Evolutionary conservation across 805 yeast species (phyloP), one percentile per base, ranked within the genome.

Genomic region (Candida insectorum): DNA sequence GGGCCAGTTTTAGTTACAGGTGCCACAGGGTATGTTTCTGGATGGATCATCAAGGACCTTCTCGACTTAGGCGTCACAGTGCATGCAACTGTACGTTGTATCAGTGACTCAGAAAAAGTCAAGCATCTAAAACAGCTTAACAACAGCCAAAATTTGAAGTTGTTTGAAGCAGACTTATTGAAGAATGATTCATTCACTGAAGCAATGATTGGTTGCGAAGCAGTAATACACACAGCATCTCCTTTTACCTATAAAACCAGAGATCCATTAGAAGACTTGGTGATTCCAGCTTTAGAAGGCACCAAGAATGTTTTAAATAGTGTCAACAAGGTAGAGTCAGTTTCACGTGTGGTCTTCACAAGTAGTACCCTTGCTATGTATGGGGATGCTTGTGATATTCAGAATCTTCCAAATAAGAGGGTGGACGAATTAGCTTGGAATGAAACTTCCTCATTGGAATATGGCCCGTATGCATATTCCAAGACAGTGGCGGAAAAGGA

Each of bases 401-500:
- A n/a, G n/a, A n/a, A n/a, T n/a, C n/a, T n/a, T n/a, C 16, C n/a
- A 16, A 13, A 14, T 13, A n/a, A n/a, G n/a, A n/a, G n/a, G n/a
- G n/a, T n/a, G n/a, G n/a, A n/a, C n/a, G 39, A 35, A 27, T 28
- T 26, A 16, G 53, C 62, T 18, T 75, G 80, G 75, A 76, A 77
- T 38, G 72, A 70, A 26, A 59, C 73, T 20, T 62, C 74, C 10
- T 65, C 66, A 36, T 62, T 67, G 9, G 63, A 65, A 33, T 43
- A 39, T 16, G 65, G 69, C 40, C 55, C 64, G 3, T 77, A 78
- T 52, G 43, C 67, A 33, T 84, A 75, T 4, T 75, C 83, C 10
- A 77, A 77, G 54, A 74, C 69, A 25, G 67, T 71, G 37, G 82
- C 83, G n/a, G 85, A 80, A 48, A 54, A 59, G 31, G 69, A 73